Percentiles rank a stretch among this genome's conserved stretches.
These are phyloP conservation scores for Breviolum minutum DNA, from an alignment of 73 alveolate genomes.

Conservation along the genomic window DNA sequence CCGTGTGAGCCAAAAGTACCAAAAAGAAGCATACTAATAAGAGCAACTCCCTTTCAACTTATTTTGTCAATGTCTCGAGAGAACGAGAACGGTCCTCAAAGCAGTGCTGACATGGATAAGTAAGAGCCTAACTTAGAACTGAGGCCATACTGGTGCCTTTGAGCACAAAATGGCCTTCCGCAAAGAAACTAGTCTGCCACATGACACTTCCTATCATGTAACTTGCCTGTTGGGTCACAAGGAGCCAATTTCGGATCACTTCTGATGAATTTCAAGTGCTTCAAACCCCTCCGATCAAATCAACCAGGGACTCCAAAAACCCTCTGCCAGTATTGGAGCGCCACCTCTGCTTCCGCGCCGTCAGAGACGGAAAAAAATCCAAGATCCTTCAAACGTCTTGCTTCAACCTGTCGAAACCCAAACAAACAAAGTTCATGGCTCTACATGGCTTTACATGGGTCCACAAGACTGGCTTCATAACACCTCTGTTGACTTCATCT, in stretches of 20 bases:
- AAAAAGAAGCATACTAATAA: too few relatives aligned
- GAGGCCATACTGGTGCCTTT: background rate
- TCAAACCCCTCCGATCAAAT: background rate
- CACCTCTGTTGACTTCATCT: too few relatives aligned
- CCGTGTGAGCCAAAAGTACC: too few relatives aligned
- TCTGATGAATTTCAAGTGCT: background rate
- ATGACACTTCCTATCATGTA: background rate
- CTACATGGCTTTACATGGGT: too few relatives aligned
- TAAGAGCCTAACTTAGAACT: background rate
- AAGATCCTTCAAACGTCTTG: constrained; percentile 22
- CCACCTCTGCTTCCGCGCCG: background rate
- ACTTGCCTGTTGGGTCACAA: background rate
- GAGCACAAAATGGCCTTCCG: background rate
- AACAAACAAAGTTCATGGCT: too few relatives aligned
- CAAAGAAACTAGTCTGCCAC: background rate
- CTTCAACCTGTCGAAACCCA: background rate
- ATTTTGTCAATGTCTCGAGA: too few relatives aligned
- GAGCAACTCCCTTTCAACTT: too few relatives aligned
- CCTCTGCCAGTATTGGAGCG: too few relatives aligned
- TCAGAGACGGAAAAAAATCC: background rate
- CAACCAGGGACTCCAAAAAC: background rate
- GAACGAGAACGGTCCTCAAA: background rate
- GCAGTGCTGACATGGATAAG: background rate
- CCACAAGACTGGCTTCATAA: too few relatives aligned
- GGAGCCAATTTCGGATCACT: background rate